A percentile compares a stretch with the other conserved stretches of the same genome.
phyloP scores from a whole-genome alignment of 108 stramenopile species.

The Cyclotella sp. region DNA sequence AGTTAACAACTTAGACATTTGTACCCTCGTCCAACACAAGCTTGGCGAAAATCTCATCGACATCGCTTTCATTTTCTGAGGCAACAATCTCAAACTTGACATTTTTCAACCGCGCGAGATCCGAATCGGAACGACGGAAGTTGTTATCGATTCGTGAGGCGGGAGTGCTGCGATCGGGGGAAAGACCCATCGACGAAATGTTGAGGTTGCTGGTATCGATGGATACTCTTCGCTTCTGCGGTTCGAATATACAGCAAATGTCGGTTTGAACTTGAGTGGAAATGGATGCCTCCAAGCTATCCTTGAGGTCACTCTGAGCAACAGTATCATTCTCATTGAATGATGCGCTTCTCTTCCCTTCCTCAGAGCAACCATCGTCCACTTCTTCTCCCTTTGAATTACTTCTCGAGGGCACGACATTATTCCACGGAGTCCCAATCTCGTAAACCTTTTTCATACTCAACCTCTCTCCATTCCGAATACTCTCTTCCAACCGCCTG shows the following conservation, averaged over 20 bases:
- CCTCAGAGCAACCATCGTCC: neutral
- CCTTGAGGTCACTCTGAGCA: neutral
- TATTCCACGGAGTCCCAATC: conserved; percentile 33
- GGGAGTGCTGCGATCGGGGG: neutral
- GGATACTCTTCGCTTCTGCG: conserved; percentile 5
- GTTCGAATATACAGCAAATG: neutral
- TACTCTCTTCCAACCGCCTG: conserved; percentile 35
- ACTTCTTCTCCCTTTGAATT: neutral
- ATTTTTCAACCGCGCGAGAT: neutral
- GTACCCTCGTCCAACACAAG: conserved; percentile 4
- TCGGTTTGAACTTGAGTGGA: neutral
- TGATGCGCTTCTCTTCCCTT: neutral
- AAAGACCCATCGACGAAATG: no score
- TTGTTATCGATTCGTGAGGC: neutral
- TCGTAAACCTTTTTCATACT: conserved; percentile 22
- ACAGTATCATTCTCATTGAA: neutral
- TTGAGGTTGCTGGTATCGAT: neutral
- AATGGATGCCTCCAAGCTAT: neutral
- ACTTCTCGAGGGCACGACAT: conserved; percentile 14
- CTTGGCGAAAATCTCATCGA: conserved; percentile 23
- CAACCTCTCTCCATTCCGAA: conserved; percentile 37
- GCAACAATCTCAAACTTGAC: conserved; percentile 4
- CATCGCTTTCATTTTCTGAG: conserved; percentile 14
- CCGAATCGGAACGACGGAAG: conserved; percentile 21
- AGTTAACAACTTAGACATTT: neutral